These are phyloP conservation scores for Massariosphaeria phaeospora DNA, from an alignment of 495 filamentous ascomycete species.

Conservation along the genomic window DNA sequence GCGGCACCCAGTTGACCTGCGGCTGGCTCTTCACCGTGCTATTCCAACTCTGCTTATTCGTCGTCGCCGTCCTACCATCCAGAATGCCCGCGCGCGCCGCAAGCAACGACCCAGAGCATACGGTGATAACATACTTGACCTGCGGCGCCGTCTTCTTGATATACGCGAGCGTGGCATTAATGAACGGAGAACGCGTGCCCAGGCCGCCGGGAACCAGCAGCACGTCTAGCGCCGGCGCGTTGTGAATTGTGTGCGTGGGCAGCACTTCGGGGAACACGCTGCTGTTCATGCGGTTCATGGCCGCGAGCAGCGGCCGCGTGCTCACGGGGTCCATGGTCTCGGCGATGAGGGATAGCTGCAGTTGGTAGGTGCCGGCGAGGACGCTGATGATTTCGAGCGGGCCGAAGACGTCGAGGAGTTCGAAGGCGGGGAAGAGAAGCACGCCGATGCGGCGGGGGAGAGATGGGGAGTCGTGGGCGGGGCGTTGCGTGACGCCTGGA, in stretches of 20 bases:
- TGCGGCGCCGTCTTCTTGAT: constrained; percentile 43
- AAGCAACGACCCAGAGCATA: constrained; percentile 23
- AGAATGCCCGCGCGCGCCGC: constrained; percentile 19
- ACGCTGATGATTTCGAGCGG: constrained; percentile 57
- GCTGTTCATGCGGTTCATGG: constrained; percentile 35
- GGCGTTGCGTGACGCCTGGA: too few species aligned
- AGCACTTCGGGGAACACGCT: constrained; percentile 41
- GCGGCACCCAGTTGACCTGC: constrained; percentile 53
- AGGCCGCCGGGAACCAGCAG: constrained; percentile 60
- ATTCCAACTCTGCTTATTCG: constrained; percentile 24
- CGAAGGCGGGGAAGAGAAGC: constrained; percentile 49
- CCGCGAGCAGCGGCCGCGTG: constrained; percentile 32
- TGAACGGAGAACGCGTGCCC: constrained; percentile 45
- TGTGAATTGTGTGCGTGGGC: constrained; percentile 58
- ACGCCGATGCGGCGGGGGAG: too few species aligned
- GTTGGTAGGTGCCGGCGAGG: constrained; percentile 40
- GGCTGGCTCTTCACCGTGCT: constrained; percentile 31
- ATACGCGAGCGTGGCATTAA: constrained; percentile 44
- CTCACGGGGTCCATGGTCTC: constrained; percentile 49
- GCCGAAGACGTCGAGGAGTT: constrained; percentile 53
- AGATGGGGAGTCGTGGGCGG: too few species aligned
- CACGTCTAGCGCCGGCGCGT: constrained; percentile 52
- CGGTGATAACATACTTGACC: constrained; percentile 46
- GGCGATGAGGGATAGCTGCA: constrained; percentile 48
- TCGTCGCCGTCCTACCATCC: constrained; percentile 35